Evolutionary conservation across 371 early-diverging fungal species (phyloP).

Genomic region (Amoeboaphelidium protococcarum): DNA sequence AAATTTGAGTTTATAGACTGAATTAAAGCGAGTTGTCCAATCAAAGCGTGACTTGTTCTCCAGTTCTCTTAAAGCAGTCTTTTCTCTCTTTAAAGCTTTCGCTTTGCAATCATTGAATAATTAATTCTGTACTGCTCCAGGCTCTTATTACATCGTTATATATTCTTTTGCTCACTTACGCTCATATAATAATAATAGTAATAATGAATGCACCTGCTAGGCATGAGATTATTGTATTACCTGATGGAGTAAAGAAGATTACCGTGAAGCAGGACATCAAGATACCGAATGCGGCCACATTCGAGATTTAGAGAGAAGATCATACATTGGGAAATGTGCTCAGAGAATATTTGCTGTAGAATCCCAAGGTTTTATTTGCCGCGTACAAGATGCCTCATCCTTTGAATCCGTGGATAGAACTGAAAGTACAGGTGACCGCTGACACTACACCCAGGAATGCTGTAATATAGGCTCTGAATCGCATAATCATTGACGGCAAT

Average conservation of each 20-base stretch:
- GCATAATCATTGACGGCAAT: no score
- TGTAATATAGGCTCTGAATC: neutral
- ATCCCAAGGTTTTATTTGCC: slow-evolving; percentile 78
- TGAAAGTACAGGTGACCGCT: slow-evolving; percentile 2
- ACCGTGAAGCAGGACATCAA: slow-evolving; percentile 60
- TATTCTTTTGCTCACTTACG: no score
- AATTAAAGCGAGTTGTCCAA: no score
- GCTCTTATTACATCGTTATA: no score
- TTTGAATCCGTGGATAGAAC: slow-evolving; percentile 30
- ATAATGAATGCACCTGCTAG: slow-evolving; percentile 73
- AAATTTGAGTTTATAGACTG: no score
- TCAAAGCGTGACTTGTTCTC: no score
- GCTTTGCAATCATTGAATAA: no score
- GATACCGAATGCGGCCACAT: slow-evolving; percentile 78
- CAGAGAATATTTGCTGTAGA: slow-evolving; percentile 60
- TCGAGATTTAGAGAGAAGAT: slow-evolving; percentile 81
- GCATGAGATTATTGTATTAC: slow-evolving; percentile 61
- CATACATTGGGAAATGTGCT: slow-evolving; percentile 88
- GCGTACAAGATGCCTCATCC: slow-evolving; percentile 97
- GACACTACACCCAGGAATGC: neutral
- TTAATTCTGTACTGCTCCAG: no score
- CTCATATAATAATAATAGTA: no score
- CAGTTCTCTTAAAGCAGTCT: no score
- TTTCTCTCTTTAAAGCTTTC: no score
- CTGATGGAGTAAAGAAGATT: slow-evolving; percentile 66